Conservation (phyloP, 768 basidiomycete genomes). For the Mycena floridula region DNA sequence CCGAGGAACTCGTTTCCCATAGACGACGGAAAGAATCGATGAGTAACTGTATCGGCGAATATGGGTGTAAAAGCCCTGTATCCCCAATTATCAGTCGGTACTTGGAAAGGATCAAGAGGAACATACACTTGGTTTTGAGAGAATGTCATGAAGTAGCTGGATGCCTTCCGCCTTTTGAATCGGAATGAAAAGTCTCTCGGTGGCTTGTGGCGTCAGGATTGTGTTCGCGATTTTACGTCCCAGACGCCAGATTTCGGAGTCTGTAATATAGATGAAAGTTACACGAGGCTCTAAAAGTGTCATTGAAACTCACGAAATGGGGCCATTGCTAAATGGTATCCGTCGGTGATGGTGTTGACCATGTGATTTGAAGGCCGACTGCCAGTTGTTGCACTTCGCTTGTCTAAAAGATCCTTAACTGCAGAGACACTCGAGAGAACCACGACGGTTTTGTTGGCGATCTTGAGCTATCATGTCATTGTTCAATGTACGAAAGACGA, state of each 20-base stretch:
- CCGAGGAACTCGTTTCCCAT: constrained; percentile 9
- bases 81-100: background rate
- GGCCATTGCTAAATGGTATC: constrained; percentile 11
- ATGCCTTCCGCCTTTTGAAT: constrained; percentile 2
- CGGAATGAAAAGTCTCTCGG: constrained; percentile 10
- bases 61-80: constrained; percentile 9
- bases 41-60: constrained; percentile 8
- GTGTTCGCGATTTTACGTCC: constrained; percentile 11
- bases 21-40: constrained; percentile 10
- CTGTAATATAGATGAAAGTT: background rate
- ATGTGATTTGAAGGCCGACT: constrained; percentile 19
- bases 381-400: constrained; percentile 13
- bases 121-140: constrained; percentile 19
- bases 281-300: background rate
- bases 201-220: constrained; percentile 14
- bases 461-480: constrained; percentile 13
- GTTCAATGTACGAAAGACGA: background rate
- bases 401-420: constrained; percentile 22
- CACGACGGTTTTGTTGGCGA: constrained; percentile 14
- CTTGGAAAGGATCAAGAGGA: background rate
- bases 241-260: constrained; percentile 5
- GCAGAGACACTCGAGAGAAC: constrained; percentile 15
- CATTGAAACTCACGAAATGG: constrained; percentile 6
- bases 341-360: constrained; percentile 11
- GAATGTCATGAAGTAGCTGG: constrained; percentile 23